These are phyloP conservation scores for Rhodotorula sp. DNA, from an alignment of 1,284 basidiomycete genomes.

Conservation along the genomic window DNA sequence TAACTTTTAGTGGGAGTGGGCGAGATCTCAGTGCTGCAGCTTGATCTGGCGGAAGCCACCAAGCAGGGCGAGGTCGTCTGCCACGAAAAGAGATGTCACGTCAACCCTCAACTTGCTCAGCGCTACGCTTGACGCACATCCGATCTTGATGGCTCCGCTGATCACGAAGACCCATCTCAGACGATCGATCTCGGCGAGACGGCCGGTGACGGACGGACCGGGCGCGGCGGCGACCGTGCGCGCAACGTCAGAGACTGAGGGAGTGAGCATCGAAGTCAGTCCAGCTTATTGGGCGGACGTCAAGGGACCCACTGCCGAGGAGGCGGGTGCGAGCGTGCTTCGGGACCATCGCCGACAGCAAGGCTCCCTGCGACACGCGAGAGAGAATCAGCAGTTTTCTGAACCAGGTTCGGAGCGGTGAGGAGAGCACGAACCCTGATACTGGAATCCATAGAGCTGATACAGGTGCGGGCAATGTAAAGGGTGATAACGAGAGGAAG, in stretches of 20 bases:
- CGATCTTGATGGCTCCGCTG: constrained; percentile 12
- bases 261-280: too few species aligned
- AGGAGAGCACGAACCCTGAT: constrained; percentile 1
- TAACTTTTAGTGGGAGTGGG: background rate
- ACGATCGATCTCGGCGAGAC: constrained; percentile 8
- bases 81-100: too few species aligned
- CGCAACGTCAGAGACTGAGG: constrained; percentile 28
- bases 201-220: constrained; percentile 28
- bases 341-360: constrained; percentile 29
- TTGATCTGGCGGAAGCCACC: background rate
- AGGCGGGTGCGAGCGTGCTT: constrained; percentile 21
- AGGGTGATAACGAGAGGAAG: constrained; percentile 3
- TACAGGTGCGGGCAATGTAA: constrained; percentile 16
- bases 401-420: background rate
- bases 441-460: constrained; percentile 28
- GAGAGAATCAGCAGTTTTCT: too few species aligned
- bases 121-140: background rate
- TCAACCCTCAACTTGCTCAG: background rate
- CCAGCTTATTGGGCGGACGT: fast-evolving
- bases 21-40: background rate
- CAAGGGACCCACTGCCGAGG: constrained; percentile 19
- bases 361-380: background rate
- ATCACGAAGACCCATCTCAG: constrained; percentile 28
- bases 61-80: constrained; percentile 13
- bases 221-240: constrained; percentile 26